These are phyloP conservation scores for Trametes sp. DNA, from an alignment of 1,284 basidiomycete genomes.

Conservation along the genomic window DNA sequence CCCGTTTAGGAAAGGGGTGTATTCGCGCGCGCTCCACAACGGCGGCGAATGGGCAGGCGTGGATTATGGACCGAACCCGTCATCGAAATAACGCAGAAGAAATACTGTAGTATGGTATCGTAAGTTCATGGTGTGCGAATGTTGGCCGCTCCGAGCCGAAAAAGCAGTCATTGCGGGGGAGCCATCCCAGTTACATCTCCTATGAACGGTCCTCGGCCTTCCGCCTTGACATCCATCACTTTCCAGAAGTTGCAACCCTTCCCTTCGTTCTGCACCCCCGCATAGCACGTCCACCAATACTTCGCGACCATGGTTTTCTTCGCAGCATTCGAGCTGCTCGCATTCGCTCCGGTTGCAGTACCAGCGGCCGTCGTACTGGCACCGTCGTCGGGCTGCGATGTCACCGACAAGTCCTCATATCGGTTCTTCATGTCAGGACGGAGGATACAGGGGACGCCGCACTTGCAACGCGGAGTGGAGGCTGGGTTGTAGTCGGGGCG, in stretches of 20 bases:
- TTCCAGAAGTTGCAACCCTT: constrained; percentile 88
- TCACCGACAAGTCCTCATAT: constrained; percentile 31
- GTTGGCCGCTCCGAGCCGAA: background rate
- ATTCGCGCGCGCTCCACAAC: background rate
- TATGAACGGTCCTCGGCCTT: constrained; percentile 69
- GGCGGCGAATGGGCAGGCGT: background rate
- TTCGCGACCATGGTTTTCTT: constrained; percentile 56
- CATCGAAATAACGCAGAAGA: no score
- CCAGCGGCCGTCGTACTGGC: background rate
- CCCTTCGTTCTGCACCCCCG: constrained; percentile 81
- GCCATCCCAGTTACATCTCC: constrained; percentile 27
- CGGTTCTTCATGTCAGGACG: constrained; percentile 83
- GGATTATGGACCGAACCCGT: constrained; percentile 1
- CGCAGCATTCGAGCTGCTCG: constrained; percentile 1
- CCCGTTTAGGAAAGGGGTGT: constrained; percentile 22
- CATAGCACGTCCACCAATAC: constrained; percentile 92
- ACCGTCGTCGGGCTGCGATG: background rate
- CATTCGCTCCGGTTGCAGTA: constrained; percentile 1
- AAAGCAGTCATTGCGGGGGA: background rate
- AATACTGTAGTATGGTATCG: no score
- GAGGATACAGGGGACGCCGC: constrained; percentile 79
- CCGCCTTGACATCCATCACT: constrained; percentile 77
- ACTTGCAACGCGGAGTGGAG: constrained; percentile 78
- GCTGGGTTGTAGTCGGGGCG: constrained; percentile 83
- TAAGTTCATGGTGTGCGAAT: background rate